phyloP scores from a whole-genome alignment of 2,329 filamentous ascomycete species.

The Pyrenochaeta sp. region DNA sequence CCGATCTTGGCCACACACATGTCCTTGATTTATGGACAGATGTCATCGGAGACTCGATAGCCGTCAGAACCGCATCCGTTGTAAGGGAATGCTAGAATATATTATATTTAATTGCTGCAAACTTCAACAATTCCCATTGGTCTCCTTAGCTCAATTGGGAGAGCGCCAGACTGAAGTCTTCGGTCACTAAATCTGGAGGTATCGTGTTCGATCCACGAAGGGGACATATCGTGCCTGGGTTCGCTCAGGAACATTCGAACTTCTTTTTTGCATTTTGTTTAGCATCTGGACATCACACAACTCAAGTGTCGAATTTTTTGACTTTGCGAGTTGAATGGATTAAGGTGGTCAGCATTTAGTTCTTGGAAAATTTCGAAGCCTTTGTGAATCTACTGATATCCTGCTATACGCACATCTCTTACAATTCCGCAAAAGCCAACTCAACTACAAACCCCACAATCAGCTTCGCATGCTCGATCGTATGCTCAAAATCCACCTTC shows the following conservation, averaged over 20 bases:
- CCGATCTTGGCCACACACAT: background rate
- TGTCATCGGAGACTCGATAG: background rate
- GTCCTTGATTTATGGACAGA: background rate
- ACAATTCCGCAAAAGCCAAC: slow-evolving; percentile 76
- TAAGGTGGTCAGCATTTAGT: too few species aligned
- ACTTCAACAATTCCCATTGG: slow-evolving; percentile 20
- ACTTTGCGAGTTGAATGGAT: too few species aligned
- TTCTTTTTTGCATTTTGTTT: slow-evolving; percentile 11
- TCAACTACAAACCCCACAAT: slow-evolving; percentile 84
- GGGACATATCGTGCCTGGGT: slow-evolving; percentile 30
- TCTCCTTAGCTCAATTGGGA: slow-evolving; percentile 45
- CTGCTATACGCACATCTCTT: slow-evolving; percentile 9
- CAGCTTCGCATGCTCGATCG: slow-evolving; percentile 86
- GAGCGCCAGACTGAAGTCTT: slow-evolving; percentile 43
- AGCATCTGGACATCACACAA: background rate
- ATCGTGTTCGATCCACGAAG: slow-evolving; percentile 43
- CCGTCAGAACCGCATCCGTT: background rate
- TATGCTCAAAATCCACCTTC: slow-evolving; percentile 81
- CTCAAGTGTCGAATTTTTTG: too few species aligned
- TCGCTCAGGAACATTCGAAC: slow-evolving; percentile 21
- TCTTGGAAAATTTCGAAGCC: too few species aligned
- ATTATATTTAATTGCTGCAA: background rate
- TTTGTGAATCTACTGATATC: too few species aligned
- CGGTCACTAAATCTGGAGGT: slow-evolving; percentile 43
- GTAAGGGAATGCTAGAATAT: background rate